phyloP scores from a whole-genome alignment of 305 asterid genomes.

The Fraxinus nigra region DNA sequence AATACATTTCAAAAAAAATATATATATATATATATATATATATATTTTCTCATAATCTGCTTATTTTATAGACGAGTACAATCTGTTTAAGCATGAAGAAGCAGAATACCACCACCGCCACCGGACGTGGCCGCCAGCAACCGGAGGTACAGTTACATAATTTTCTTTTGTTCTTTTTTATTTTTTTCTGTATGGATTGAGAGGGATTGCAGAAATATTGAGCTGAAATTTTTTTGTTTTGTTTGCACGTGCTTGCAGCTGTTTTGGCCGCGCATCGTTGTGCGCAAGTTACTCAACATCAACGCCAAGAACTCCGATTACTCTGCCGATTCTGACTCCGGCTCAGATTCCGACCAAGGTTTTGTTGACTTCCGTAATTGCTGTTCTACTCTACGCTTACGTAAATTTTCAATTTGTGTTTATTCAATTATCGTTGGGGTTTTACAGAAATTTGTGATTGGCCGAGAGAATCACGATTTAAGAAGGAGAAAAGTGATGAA shows the following conservation, averaged over 20 bases:
- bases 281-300: conserved; percentile 78
- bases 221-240: conserved; percentile 82
- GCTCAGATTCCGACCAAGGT: conserved; percentile 65
- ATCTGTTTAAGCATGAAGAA: conserved; percentile 17
- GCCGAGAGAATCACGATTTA: conserved; percentile 53
- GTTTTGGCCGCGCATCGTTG: conserved; percentile 73
- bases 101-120: background rate
- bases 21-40: no score
- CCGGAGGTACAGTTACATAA: conserved; percentile 32
- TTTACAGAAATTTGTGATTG: conserved; percentile 39
- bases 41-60: background rate
- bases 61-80: background rate
- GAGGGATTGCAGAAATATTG: conserved; percentile 69
- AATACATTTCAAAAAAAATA: background rate
- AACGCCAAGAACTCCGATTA: conserved; percentile 53
- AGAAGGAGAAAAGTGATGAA: conserved; percentile 39
- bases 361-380: background rate
- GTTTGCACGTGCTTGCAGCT: conserved; percentile 84
- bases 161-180: background rate
- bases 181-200: background rate
- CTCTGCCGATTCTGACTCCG: conserved; percentile 71
- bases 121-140: conserved; percentile 23
- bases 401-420: background rate
- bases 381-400: background rate
- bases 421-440: background rate